Evolutionary conservation across 352 stramenopile genomes (phyloP).

Genomic region (Phytophthora quininea): DNA sequence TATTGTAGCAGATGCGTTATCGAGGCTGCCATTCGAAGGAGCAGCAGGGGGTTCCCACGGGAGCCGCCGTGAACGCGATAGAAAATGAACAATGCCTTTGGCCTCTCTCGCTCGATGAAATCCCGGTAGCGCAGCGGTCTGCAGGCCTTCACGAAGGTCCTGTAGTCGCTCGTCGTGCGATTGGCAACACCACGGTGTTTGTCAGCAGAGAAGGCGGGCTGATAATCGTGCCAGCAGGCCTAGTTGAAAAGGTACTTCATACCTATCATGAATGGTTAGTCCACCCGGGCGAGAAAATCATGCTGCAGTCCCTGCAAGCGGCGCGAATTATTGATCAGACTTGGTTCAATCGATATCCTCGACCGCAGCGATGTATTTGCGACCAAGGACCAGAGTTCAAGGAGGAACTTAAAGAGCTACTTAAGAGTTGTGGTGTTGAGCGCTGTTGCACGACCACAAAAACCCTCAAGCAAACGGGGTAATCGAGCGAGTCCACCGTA

Average conservation of each 20-base stretch:
- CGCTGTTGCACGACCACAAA: neutral
- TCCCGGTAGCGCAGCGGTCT: conserved; percentile 11
- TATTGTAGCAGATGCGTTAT: neutral
- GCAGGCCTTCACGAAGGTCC: conserved; percentile 7
- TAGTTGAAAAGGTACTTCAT: neutral
- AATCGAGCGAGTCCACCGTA: conserved; percentile 1
- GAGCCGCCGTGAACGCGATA: neutral
- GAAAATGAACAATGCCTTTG: neutral
- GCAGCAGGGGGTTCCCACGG: neutral
- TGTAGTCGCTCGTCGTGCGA: neutral
- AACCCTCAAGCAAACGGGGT: conserved; percentile 9
- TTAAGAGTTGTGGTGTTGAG: conserved; percentile 3
- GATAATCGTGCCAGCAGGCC: neutral
- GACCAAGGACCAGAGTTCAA: conserved; percentile 8
- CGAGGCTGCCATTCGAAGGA: neutral
- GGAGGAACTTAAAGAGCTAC: neutral
- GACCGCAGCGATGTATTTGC: conserved; percentile 7
- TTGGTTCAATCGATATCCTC: conserved; percentile 12
- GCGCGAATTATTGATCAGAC: conserved; percentile 4
- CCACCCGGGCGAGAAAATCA: conserved; percentile 7
- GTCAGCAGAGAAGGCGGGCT: conserved; percentile 3
- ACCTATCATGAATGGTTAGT: conserved; percentile 8
- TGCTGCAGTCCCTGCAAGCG: too few species aligned
- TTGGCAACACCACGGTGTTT: conserved; percentile 7
- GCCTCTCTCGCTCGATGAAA: conserved; percentile 11